phyloP scores from a whole-genome alignment of 225 moss, liverwort and hornwort genomes.

The Ulota crispa region DNA sequence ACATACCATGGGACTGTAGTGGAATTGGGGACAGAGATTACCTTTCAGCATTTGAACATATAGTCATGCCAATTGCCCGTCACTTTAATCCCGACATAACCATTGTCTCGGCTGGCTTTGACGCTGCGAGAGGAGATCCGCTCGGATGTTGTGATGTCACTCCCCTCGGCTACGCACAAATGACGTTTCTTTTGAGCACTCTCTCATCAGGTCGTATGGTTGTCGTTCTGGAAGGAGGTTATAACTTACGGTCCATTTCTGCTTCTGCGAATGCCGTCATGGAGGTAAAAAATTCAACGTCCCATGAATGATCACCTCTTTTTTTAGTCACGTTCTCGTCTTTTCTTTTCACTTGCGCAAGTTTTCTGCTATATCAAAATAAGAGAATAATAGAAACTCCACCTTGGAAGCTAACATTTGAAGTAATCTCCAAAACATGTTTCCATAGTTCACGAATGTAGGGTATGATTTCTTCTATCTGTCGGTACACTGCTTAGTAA shows the following conservation, averaged over 20 bases:
- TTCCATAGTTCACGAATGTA: not conserved
- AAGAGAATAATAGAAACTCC: not conserved
- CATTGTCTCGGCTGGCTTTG: slow-evolving; percentile 94
- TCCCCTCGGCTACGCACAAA: slow-evolving; percentile 81
- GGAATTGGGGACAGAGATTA: slow-evolving; percentile 90
- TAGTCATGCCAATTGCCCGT: slow-evolving; percentile 88
- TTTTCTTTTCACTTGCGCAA: slow-evolving; percentile 1
- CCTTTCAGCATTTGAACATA: slow-evolving; percentile 77
- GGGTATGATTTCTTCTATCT: not conserved
- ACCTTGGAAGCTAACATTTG: not conserved
- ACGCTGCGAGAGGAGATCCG: slow-evolving; percentile 95
- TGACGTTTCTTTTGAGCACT: slow-evolving; percentile 76
- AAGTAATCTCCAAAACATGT: not conserved
- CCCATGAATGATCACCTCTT: not conserved
- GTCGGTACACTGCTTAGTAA: not conserved
- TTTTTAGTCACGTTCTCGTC: not conserved
- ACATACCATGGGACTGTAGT: slow-evolving; percentile 86
- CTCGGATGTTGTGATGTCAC: slow-evolving; percentile 92
- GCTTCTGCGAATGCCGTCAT: slow-evolving; percentile 85
- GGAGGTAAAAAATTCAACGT: slow-evolving; percentile 58
- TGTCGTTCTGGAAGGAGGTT: slow-evolving; percentile 93
- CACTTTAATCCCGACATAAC: slow-evolving; percentile 79
- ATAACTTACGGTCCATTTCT: slow-evolving; percentile 95
- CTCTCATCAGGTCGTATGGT: slow-evolving; percentile 73
- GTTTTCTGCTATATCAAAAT: not conserved